Percentiles rank a stretch among this genome's conserved stretches.
These are phyloP conservation scores for Rhododendron kiyosumense DNA, from an alignment of 148 eudicot genomes.

Conservation along the genomic window DNA sequence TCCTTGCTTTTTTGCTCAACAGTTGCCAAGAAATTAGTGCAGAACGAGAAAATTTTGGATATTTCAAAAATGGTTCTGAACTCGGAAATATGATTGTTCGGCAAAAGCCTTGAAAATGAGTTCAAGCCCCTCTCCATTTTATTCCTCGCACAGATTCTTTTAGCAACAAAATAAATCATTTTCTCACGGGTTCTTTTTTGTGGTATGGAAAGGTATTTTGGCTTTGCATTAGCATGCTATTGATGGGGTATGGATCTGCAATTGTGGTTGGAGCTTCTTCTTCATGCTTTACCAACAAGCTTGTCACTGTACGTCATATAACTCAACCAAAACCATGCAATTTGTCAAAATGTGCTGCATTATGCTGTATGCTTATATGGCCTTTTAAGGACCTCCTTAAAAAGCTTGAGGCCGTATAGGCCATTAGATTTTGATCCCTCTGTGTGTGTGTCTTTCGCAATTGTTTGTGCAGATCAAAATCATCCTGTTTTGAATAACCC, in stretches of 20 bases:
- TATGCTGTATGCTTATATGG: not conserved
- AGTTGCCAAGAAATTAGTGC: not conserved
- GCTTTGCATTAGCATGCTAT: constrained; percentile 34
- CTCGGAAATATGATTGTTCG: not conserved
- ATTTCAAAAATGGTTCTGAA: not conserved
- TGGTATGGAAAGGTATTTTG: constrained; percentile 25
- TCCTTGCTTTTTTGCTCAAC: not conserved
- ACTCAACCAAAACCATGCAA: not conserved
- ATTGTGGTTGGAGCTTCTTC: constrained; percentile 29
- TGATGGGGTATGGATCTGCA: constrained; percentile 35
- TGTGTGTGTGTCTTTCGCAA: not conserved
- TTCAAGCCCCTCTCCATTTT: not conserved
- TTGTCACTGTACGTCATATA: constrained; percentile 23
- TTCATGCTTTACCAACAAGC: constrained; percentile 12
- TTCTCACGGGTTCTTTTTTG: not conserved
- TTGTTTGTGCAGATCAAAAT: not conserved
- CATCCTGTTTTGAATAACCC: not conserved
- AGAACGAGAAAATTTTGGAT: not conserved
- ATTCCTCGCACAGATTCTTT: not conserved
- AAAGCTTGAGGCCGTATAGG: no score
- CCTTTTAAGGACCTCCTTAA: not conserved
- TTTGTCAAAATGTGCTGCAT: not conserved
- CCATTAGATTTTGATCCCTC: not conserved
- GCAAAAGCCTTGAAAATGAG: not conserved
- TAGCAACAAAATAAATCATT: not conserved